Evolutionary conservation across 306 rosid genomes (phyloP).

Genomic region (Prunus salicina): DNA sequence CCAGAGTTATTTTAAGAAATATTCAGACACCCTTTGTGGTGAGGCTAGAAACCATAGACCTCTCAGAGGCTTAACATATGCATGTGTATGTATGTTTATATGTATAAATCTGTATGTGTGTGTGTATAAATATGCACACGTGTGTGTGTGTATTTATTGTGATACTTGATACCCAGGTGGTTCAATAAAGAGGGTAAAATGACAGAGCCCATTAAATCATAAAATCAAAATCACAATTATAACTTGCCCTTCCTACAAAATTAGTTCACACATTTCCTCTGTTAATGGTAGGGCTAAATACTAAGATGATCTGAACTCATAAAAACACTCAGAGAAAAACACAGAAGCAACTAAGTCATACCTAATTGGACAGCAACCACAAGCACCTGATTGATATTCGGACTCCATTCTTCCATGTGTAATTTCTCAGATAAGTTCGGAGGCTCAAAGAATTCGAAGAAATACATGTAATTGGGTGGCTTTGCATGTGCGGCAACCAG

Average conservation of each 20-base stretch:
- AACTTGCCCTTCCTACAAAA: background rate
- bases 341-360: constrained; percentile 9
- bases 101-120: background rate
- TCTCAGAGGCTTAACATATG: background rate
- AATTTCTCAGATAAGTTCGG: constrained; percentile 68
- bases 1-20: background rate
- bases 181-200: background rate
- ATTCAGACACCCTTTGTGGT: background rate
- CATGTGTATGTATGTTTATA: background rate
- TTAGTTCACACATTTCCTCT: background rate
- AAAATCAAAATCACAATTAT: background rate
- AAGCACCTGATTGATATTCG: constrained; percentile 40
- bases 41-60: background rate
- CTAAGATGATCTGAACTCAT: background rate
- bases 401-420: constrained; percentile 57
- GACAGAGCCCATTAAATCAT: background rate
- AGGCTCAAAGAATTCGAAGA: constrained; percentile 69
- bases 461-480: constrained; percentile 84
- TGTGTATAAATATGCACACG: background rate
- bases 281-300: background rate
- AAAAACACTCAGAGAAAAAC: background rate
- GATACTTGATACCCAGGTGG: background rate
- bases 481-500: constrained; percentile 85
- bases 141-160: background rate
- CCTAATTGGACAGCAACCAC: constrained; percentile 38